A percentile compares a stretch with the other conserved stretches of the same genome.
Conservation (phyloP, 2,329 filamentous ascomycete species). For the Colletotrichum noveboracense region DNA sequence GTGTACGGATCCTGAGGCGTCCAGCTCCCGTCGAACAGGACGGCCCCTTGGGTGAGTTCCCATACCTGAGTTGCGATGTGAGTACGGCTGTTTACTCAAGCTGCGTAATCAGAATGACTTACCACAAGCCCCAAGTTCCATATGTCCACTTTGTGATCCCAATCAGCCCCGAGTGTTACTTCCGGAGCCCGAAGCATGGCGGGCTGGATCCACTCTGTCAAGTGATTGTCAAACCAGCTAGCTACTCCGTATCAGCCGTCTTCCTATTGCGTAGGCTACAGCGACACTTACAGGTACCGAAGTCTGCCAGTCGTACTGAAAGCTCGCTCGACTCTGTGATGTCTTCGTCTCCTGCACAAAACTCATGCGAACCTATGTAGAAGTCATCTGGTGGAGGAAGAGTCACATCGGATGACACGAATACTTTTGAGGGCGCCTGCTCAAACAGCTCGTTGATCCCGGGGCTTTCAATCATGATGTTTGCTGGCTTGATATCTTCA, state of each 20-base stretch:
- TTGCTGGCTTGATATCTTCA: background rate
- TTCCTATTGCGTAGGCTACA: background rate
- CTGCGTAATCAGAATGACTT: fast-evolving
- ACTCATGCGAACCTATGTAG: background rate
- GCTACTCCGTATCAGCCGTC: background rate
- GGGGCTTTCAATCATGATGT: background rate
- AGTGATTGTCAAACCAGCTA: background rate
- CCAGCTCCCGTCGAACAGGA: background rate
- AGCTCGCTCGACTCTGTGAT: background rate
- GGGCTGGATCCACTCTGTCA: background rate
- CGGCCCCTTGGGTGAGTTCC: background rate
- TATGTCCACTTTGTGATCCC: background rate
- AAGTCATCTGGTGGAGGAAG: background rate
- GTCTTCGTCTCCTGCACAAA: background rate
- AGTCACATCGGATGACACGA: background rate
- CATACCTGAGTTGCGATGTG: background rate
- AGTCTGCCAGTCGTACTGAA: background rate
- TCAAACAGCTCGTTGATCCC: background rate
- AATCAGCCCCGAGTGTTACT: background rate
- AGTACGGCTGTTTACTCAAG: fast-evolving
- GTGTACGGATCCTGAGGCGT: background rate
- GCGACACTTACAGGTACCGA: background rate
- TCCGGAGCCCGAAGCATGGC: background rate
- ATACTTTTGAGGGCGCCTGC: background rate
- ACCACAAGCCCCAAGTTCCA: background rate